phyloP scores from a whole-genome alignment of 331 rosid genomes.

The Rosa hybrid region DNA sequence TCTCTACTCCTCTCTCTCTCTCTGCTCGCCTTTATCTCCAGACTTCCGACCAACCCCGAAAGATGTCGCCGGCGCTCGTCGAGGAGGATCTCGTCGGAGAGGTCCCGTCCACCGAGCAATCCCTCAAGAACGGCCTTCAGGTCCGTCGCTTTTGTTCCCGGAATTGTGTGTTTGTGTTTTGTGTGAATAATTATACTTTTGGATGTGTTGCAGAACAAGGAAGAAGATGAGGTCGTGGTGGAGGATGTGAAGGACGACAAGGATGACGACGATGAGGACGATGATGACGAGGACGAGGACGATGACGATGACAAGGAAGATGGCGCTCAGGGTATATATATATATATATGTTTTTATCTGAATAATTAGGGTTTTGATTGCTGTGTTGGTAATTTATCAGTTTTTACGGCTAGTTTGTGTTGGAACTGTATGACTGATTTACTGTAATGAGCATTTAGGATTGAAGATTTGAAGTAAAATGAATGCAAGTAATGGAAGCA shows the following conservation, averaged over 20 bases:
- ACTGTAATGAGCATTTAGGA: background rate
- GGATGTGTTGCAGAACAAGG: conserved; percentile 39
- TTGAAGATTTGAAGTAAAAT: too few species aligned
- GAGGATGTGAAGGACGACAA: conserved; percentile 72
- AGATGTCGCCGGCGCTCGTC: conserved; percentile 27
- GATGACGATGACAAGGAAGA: conserved; percentile 68
- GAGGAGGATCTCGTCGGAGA: conserved; percentile 7
- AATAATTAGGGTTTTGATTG: background rate
- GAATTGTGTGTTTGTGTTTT: background rate
- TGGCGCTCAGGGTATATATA: conserved; percentile 41
- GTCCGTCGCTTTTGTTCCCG: background rate
- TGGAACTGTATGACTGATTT: background rate
- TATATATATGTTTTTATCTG: too few species aligned
- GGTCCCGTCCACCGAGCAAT: background rate
- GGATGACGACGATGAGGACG: conserved; percentile 44
- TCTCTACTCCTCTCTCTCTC: background rate
- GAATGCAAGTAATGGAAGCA: background rate
- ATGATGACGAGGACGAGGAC: conserved; percentile 59
- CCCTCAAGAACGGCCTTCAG: conserved; percentile 12
- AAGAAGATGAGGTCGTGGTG: conserved; percentile 43
- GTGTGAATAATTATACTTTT: background rate
- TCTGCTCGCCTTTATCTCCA: background rate
- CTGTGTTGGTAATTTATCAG: background rate
- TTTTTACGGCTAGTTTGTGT: background rate
- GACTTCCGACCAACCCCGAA: background rate